Base-by-base conservation (phyloP, 2,329 filamentous ascomycete species). In the Arthroderma sp. region DNA sequence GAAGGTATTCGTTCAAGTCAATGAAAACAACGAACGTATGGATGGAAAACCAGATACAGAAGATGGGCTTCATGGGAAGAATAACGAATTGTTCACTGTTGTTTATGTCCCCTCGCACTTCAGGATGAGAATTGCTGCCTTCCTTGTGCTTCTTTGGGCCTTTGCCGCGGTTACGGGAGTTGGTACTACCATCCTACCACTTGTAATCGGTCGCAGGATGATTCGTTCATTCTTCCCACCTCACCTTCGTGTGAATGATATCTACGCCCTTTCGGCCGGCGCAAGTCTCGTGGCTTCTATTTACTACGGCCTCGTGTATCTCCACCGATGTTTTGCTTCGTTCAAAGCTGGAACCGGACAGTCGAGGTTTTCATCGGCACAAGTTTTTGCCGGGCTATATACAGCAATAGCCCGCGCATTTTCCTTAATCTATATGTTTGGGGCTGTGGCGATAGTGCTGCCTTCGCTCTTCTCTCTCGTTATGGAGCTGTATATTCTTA, bases 251-350 rank as follows among this genome's bases (percentile, higher is more conserved):
- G 83, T 89, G 58, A 98, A 96, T 62, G 91, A 98, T 61, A 83
- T 98, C 28, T 96, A 98, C 56, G 89, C 91, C 8, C 94, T 95
- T 61, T 94, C 86, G 43, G 79, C 91, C 29, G 91, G 91, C 9
- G 74, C 94, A 36, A 94, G 93, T 59, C 69, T 86, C 28, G 70
- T 94, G 4, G 85, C 84, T 7, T 78, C 76, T 3, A 57, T 77
- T 1, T 67, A 75, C 2, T 94, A 88, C 59, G 63, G 74, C 36
- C 53, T 73, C 2, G 22, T 47, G 27, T 42, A 51, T 10, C 45
- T 31, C 40, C 49, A 40, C 22, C 43, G 47, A 33, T 37, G 36
- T 28, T 5, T 43, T 1, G 5, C 11, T 29, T 44, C 53, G 53
- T 27, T 49, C n/a, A 22, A 36, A 10, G 36, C 34, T 22, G 37